Conservation (phyloP, 2,329 filamentous ascomycete species). For the Penicillium brasilianum region DNA sequence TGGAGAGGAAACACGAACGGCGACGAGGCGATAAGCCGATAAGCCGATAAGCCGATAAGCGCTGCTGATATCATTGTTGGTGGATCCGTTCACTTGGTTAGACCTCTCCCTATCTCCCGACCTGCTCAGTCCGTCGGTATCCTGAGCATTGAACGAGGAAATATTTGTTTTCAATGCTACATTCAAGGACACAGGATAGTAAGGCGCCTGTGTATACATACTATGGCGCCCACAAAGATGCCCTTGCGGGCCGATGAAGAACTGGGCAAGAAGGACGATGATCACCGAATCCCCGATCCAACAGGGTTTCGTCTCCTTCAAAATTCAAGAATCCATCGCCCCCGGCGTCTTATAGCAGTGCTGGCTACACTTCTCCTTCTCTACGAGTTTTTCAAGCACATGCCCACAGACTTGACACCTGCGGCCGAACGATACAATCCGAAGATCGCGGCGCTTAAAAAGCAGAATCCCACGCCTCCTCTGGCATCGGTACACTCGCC, state of each 20-base stretch:
- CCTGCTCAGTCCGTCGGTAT: background rate
- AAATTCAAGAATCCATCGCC: constrained; percentile 42
- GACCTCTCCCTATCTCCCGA: background rate
- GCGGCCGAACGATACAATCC: constrained; percentile 39
- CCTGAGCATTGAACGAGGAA: background rate
- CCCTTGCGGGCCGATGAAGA: constrained; percentile 63
- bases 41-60: constrained; percentile 27
- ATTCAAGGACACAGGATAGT: constrained; percentile 25
- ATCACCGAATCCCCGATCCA: constrained; percentile 53
- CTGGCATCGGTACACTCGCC: constrained; percentile 16
- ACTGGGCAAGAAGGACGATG: constrained; percentile 69
- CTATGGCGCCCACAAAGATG: constrained; percentile 48
- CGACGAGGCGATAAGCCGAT: constrained; percentile 15
- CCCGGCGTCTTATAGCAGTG: constrained; percentile 58
- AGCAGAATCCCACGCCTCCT: constrained; percentile 13
- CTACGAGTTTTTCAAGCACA: constrained; percentile 69
- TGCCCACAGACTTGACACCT: constrained; percentile 58
- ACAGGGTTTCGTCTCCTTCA: constrained; percentile 39
- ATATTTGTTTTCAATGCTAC: background rate
- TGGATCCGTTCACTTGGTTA: constrained; percentile 1
- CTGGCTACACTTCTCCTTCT: constrained; percentile 57
- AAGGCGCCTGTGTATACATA: constrained; percentile 12
- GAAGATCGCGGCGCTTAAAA: constrained; percentile 24
- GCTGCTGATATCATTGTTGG: constrained; percentile 12
- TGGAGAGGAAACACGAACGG: constrained; percentile 23